Evolutionary conservation across 1,284 basidiomycete genomes (phyloP).

Genomic region (Inonotus obliquus): DNA sequence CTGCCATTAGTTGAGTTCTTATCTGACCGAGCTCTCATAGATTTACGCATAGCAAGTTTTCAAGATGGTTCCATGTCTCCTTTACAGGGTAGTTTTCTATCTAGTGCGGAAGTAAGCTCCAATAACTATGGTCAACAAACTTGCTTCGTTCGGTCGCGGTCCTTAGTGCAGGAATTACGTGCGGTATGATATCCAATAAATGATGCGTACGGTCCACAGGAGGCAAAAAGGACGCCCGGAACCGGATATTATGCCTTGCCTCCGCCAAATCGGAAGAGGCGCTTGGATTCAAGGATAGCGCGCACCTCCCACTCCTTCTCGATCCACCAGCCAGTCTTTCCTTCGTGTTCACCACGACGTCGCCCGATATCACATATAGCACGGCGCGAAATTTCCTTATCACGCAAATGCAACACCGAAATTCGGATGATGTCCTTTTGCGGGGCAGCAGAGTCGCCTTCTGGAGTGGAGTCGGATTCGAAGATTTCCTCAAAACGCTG

Average conservation of each 20-base stretch:
- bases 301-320: conserved; percentile 18
- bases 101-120: conserved; percentile 30
- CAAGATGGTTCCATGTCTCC: conserved; percentile 51
- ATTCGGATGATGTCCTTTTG: neutral
- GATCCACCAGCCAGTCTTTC: conserved; percentile 14
- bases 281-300: conserved; percentile 12
- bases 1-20: conserved; percentile 31
- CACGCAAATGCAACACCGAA: conserved; percentile 1
- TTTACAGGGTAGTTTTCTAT: conserved; percentile 47
- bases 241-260: neutral
- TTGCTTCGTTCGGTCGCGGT: neutral
- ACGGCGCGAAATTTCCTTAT: conserved; percentile 5
- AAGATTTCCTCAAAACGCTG: conserved; percentile 13
- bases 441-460: neutral
- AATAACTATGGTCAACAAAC: neutral
- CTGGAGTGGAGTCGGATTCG: conserved; percentile 6
- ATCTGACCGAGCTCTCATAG: no score
- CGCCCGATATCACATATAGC: neutral
- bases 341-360: conserved; percentile 9
- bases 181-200: neutral
- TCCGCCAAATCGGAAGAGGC: conserved; percentile 13
- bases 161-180: neutral
- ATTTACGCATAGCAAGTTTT: no score
- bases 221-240: neutral
- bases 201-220: neutral